These are phyloP conservation scores for Neurospora africana DNA, from an alignment of 495 filamentous ascomycete genomes.

Conservation along the genomic window DNA sequence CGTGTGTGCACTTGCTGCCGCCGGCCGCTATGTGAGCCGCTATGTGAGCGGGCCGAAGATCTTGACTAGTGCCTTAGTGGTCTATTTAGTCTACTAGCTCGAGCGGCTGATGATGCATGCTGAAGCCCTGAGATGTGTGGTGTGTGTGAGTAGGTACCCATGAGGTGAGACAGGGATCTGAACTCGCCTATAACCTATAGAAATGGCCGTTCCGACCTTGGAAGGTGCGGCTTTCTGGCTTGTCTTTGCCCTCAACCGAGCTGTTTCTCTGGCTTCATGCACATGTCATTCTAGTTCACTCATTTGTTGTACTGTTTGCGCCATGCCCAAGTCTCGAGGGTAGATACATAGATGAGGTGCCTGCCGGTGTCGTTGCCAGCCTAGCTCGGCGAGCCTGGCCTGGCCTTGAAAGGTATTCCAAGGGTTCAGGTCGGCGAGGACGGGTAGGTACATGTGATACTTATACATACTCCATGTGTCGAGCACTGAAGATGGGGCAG, in stretches of 20 bases:
- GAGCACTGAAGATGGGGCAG: not conserved
- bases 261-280: not conserved
- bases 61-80: not conserved
- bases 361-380: not conserved
- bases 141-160: not conserved
- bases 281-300: not conserved
- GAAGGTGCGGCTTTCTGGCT: not conserved
- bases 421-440: not conserved
- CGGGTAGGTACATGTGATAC: not conserved
- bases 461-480: not conserved
- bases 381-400: not conserved
- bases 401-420: not conserved
- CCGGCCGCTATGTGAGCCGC: not conserved
- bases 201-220: not conserved
- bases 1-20: not conserved
- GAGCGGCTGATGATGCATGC: not conserved
- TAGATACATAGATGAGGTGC: not conserved
- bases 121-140: not conserved
- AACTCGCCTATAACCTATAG: not conserved
- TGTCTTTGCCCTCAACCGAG: not conserved
- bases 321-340: not conserved
- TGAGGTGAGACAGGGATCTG: not conserved
- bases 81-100: not conserved
- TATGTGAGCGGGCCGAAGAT: not conserved
- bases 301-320: not conserved